A percentile compares a stretch with the other conserved stretches of the same genome.
Evolutionary conservation across 2,329 filamentous ascomycete genomes (phyloP).

Genomic region (Ramularia collo-cygni): DNA sequence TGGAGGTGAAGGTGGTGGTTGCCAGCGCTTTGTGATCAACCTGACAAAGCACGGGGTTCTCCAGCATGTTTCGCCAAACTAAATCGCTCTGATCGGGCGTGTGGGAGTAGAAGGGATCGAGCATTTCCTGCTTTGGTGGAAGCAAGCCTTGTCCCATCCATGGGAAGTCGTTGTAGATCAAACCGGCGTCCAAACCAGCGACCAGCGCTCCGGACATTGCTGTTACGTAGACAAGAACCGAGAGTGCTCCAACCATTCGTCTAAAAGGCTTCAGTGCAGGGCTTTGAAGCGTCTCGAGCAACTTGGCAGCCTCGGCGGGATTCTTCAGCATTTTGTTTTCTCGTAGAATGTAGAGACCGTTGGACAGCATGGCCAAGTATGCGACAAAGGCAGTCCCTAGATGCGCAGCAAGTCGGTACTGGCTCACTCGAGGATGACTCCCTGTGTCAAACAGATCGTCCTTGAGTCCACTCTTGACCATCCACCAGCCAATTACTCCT

Average conservation of each 20-base stretch:
- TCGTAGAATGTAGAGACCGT: conserved; percentile 76
- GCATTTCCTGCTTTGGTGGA: conserved; percentile 76
- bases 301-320: conserved; percentile 45
- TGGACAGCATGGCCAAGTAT: conserved; percentile 90
- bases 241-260: conserved; percentile 62
- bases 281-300: conserved; percentile 56
- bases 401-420: conserved; percentile 88
- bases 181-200: conserved; percentile 86
- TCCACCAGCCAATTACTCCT: conserved; percentile 97
- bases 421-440: conserved; percentile 83
- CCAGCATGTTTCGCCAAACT: conserved; percentile 95
- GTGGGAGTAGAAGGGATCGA: conserved; percentile 78
- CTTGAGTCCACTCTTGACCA: conserved; percentile 94
- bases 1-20: conserved; percentile 75
- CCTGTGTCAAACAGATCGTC: conserved; percentile 92
- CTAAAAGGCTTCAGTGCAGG: conserved; percentile 69
- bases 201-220: conserved; percentile 92
- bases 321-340: conserved; percentile 65
- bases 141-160: conserved; percentile 82
- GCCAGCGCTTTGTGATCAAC: conserved; percentile 92
- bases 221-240: conserved; percentile 74
- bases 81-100: conserved; percentile 71
- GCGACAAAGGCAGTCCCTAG: conserved; percentile 85
- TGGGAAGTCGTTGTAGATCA: conserved; percentile 99
- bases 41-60: conserved; percentile 94